A percentile compares a stretch with the other conserved stretches of the same genome.
Conservation (phyloP, 1,284 basidiomycete genomes). For the Papiliotrema terrestris region DNA sequence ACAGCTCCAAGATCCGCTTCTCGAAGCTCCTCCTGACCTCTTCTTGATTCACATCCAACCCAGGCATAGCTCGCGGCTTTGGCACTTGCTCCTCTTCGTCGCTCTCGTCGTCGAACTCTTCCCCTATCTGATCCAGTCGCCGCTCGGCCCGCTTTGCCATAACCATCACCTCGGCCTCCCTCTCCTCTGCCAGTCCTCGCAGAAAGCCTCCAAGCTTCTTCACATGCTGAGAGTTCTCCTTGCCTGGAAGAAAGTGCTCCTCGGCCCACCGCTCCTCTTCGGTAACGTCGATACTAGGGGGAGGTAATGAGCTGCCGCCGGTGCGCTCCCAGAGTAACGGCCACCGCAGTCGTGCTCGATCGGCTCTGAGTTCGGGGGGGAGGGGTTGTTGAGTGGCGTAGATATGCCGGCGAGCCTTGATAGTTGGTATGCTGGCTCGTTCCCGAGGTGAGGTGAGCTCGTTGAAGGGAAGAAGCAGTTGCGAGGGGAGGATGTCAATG, state of each 20-base stretch:
- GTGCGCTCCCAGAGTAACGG: conserved; percentile 45
- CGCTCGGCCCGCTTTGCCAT: conserved; percentile 36
- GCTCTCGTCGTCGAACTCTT: conserved; percentile 42
- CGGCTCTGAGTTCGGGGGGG: conserved; percentile 19
- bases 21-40: conserved; percentile 38
- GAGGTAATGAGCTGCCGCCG: conserved; percentile 29
- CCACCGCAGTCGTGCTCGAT: conserved; percentile 38
- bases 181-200: conserved; percentile 41
- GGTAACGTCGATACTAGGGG: conserved; percentile 10
- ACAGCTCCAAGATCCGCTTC: conserved; percentile 40
- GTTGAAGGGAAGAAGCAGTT: conserved; percentile 24
- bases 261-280: conserved; percentile 35
- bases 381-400: conserved; percentile 20
- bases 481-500: conserved; percentile 22
- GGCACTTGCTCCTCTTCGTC: conserved; percentile 30
- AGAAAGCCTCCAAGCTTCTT: conserved; percentile 43
- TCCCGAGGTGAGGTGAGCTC: conserved; percentile 29
- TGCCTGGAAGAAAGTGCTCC: conserved; percentile 27
- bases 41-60: conserved; percentile 25
- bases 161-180: conserved; percentile 36
- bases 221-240: conserved; percentile 28
- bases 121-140: conserved; percentile 27
- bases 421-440: conserved; percentile 26
- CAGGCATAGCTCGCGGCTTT: neutral
- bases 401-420: conserved; percentile 37